Base-by-base conservation (phyloP, 257 asterid species). In the Solanum etuberosum region DNA sequence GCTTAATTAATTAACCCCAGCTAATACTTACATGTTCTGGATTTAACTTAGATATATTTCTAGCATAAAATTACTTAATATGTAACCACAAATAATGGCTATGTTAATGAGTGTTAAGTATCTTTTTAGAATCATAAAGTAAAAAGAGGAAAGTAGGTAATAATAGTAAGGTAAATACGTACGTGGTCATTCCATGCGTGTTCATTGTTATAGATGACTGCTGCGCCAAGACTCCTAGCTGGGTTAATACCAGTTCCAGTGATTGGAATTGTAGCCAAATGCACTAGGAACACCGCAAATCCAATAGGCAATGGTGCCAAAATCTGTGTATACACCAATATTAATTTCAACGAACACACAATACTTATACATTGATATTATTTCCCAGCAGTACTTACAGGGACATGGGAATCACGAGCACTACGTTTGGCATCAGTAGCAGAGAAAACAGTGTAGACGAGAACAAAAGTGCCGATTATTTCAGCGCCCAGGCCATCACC, bases 231-330 rank as follows among this genome's bases (percentile, higher is more conserved):
- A 67, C 91, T 90, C 84, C 90, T 86, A 4, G 92, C 92, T 2
- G 92, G 92, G 83, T 90, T 90, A 48, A 87, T 90, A 37, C 92
- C 92, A 57, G 92, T 90, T 29, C 91, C 92, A 14, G 91, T 90
- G 23, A 90, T 32, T 0, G 92, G 92, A 61, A 90, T 90, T n/a
- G 91, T 90, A 7, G 91, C 92, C 85, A 89, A 34, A 83, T 90
- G 92, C 2, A 89, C 92, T 88, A 90, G 78, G 83, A 90, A 90
- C 83, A 90, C 92, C 5, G 91, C 91, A 83, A 90, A 90, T 54
- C 92, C 91, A 18, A 88, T 90, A 14, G 92, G 92, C 83, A 90
- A 23, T 8, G 92, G 92, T 38, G 92, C 91, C 83, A 90, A 72
- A 2, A 72, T 72, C 48, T 72, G 81, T 35, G 46, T 20, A 6